Base-by-base conservation (phyloP, 2,329 filamentous ascomycete genomes). In the Aspergillus novoparasiticus region DNA sequence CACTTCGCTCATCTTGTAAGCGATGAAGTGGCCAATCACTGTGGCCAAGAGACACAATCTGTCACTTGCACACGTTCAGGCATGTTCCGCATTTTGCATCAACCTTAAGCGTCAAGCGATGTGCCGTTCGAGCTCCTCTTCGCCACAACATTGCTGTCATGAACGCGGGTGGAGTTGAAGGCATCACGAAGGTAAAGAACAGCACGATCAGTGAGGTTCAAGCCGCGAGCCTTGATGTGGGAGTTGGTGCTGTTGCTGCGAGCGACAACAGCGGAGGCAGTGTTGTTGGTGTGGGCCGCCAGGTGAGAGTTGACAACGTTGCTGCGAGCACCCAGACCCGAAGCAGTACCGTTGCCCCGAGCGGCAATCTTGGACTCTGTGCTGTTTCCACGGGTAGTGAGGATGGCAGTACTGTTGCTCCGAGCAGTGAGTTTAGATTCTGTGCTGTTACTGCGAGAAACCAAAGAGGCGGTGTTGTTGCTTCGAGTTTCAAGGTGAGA, bases 61-160 rank as follows among this genome's bases (percentile, higher is more conserved):
- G 12, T 50, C 26, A 2, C 14, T 12, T 9, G 48, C 28, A 34
- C 16, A 51, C 34, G 30, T 23, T 14, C 30, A 50, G 9, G 26
- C 5, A 43, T 28, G 10, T n/a, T 39, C 28, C 16, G 6, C 23
- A 26, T 43, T 14, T 45, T 34, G 26, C 43, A 32, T 39, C 43
- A 10, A 23, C 9, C 43, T 57, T 54, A 58, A 14, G 55, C 41
- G 39, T 61, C 58, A 32, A 63, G 45, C 16, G 41, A 32, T 34
- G 67, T 68, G 6, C 59, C 48, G 26, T 68, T 68, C 46, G 50
- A 55, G 23, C 57, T 43, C 26, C 60, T 54, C 16, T n/a, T 14
- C 28, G 36, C 46, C 34, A 60, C 51, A 36, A n/a, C 56, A 16
- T 48, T 43, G 23, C 26, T 28, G 23, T 45, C 64, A 28, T 55